phyloP scores from a whole-genome alignment of 202 grass and related monocot genomes.

The Hordeum pubiflorum region DNA sequence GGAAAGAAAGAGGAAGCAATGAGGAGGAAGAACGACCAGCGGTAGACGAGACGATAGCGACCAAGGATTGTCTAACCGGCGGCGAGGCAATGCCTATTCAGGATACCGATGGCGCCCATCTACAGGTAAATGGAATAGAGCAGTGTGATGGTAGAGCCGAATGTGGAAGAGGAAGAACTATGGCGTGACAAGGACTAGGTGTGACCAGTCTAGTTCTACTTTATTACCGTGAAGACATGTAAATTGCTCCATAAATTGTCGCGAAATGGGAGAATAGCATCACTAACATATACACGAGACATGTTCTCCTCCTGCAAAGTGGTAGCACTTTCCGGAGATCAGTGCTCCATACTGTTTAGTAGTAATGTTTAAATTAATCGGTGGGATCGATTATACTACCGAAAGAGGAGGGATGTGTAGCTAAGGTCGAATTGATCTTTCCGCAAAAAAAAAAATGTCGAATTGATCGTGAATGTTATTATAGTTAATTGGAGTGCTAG shows the following conservation, averaged over 20 bases:
- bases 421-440: conserved; percentile 29
- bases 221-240: background rate
- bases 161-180: background rate
- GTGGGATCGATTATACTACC: conserved; percentile 10
- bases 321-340: background rate
- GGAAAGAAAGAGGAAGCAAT: too few species aligned
- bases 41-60: too few species aligned
- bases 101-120: too few species aligned
- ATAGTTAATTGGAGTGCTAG: background rate
- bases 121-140: too few species aligned
- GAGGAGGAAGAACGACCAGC: too few species aligned
- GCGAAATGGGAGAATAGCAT: background rate
- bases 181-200: background rate
- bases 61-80: too few species aligned
- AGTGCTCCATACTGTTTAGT: too few species aligned
- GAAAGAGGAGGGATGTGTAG: conserved; percentile 3
- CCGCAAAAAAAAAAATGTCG: too few species aligned
- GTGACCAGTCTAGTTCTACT: background rate
- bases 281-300: background rate
- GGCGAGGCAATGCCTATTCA: too few species aligned
- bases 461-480: too few species aligned
- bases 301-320: background rate
- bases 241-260: background rate
- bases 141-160: background rate
- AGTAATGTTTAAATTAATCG: background rate